Evolutionary conservation across 805 yeast genomes (phyloP).

Genomic region (Spathaspora passalidarum): DNA sequence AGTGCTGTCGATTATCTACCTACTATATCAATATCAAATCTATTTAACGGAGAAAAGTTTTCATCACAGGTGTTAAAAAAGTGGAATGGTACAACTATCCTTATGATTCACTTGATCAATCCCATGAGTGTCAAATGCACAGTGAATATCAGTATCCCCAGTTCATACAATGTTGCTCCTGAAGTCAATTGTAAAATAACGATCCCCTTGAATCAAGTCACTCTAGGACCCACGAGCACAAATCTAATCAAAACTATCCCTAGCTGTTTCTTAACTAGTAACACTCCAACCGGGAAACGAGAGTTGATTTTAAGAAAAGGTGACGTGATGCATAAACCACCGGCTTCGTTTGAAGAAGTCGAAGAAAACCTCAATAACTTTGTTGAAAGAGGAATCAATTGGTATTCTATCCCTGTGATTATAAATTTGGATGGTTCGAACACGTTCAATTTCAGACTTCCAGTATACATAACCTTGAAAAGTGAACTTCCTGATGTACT

Average conservation of each 20-base stretch:
- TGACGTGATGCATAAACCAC: slow-evolving; percentile 6
- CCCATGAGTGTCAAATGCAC: slow-evolving; percentile 22
- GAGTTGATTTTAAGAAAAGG: slow-evolving; percentile 20
- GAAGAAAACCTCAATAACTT: slow-evolving; percentile 14
- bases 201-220: slow-evolving; percentile 24
- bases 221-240: slow-evolving; percentile 17
- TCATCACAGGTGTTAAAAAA: background rate
- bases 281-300: slow-evolving; percentile 27
- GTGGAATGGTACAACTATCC: slow-evolving; percentile 8
- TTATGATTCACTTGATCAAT: slow-evolving; percentile 29
- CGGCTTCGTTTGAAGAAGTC: slow-evolving; percentile 11
- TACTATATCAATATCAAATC: slow-evolving; percentile 17
- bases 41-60: background rate
- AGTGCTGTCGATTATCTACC: slow-evolving; percentile 37
- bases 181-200: slow-evolving; percentile 7
- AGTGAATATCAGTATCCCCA: slow-evolving; percentile 4
- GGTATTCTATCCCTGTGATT: slow-evolving; percentile 34
- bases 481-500: slow-evolving; percentile 11
- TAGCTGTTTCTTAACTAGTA: slow-evolving; percentile 26
- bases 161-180: background rate
- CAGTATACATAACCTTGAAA: slow-evolving; percentile 27
- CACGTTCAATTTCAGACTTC: slow-evolving; percentile 18
- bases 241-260: slow-evolving; percentile 32
- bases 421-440: slow-evolving; percentile 6
- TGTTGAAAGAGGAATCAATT: slow-evolving; percentile 26